phyloP scores from a whole-genome alignment of 129 eudicot genomes.

The Kitagawia praeruptora region DNA sequence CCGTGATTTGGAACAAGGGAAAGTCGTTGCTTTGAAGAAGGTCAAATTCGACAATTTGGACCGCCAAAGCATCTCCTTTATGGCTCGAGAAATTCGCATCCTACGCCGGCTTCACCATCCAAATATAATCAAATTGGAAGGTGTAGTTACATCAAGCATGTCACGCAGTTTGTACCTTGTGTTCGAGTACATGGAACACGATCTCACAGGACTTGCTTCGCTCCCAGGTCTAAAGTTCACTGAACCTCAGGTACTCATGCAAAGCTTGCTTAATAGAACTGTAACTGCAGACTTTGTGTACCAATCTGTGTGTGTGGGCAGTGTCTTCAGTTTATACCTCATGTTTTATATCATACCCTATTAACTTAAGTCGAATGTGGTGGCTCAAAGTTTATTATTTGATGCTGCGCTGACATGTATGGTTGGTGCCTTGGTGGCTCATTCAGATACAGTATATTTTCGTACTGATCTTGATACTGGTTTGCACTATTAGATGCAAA shows the following conservation, averaged over 20 bases:
- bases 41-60: slow-evolving; percentile 53
- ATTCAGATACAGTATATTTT: not conserved
- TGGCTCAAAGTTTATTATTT: not conserved
- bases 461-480: not conserved
- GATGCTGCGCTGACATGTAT: not conserved
- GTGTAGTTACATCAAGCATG: slow-evolving; percentile 76
- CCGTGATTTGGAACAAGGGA: slow-evolving; percentile 8
- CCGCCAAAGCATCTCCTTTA: slow-evolving; percentile 85
- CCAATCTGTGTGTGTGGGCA: not conserved
- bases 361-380: too few species aligned
- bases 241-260: slow-evolving; percentile 66
- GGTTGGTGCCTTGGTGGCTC: not conserved
- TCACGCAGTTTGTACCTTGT: slow-evolving; percentile 89
- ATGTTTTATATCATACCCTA: not conserved
- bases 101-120: slow-evolving; percentile 79
- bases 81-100: slow-evolving; percentile 91
- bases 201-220: slow-evolving; percentile 85
- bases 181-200: slow-evolving; percentile 97
- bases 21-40: slow-evolving; percentile 86
- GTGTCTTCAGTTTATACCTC: not conserved
- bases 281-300: not conserved
- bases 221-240: slow-evolving; percentile 73
- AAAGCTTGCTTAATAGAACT: not conserved
- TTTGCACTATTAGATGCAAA: not conserved
- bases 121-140: slow-evolving; percentile 83